Conservation (phyloP, 306 rosid genomes). For the Astragalus membranaceus region DNA sequence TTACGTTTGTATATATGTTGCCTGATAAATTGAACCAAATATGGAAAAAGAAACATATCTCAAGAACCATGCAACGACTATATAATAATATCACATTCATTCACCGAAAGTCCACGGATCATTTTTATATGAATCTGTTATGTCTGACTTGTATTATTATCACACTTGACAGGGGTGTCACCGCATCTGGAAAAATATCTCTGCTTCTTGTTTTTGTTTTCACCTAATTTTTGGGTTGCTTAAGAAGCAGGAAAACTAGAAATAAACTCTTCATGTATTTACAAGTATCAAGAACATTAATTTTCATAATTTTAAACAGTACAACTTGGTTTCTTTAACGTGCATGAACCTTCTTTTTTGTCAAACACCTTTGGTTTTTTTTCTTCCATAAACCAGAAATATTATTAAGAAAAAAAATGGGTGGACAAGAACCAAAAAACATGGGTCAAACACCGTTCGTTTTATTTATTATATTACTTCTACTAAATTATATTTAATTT, state of each 20-base stretch:
- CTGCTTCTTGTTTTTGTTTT: background rate
- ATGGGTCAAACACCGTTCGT: too few relatives aligned
- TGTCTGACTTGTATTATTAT: background rate
- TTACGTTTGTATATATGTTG: background rate
- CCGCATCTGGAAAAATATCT: background rate
- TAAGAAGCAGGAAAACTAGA: background rate
- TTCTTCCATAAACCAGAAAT: too few relatives aligned
- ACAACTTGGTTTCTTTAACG: too few relatives aligned
- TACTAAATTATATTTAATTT: too few relatives aligned
- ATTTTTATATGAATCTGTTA: background rate
- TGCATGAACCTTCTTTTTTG: too few relatives aligned
- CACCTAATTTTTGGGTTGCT: background rate
- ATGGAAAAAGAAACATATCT: background rate
- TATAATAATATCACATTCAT: background rate
- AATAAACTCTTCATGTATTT: too few relatives aligned
- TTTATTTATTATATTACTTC: too few relatives aligned
- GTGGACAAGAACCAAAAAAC: too few relatives aligned
- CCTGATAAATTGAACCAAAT: conserved; percentile 13
- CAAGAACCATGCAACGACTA: background rate
- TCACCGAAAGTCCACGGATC: background rate
- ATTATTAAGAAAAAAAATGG: too few relatives aligned
- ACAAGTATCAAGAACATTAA: too few relatives aligned
- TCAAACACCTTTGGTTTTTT: too few relatives aligned
- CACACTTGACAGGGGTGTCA: background rate
- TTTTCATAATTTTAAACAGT: too few relatives aligned